Conservation (phyloP, 768 basidiomycete species). For the Ephemerocybe angulata region DNA sequence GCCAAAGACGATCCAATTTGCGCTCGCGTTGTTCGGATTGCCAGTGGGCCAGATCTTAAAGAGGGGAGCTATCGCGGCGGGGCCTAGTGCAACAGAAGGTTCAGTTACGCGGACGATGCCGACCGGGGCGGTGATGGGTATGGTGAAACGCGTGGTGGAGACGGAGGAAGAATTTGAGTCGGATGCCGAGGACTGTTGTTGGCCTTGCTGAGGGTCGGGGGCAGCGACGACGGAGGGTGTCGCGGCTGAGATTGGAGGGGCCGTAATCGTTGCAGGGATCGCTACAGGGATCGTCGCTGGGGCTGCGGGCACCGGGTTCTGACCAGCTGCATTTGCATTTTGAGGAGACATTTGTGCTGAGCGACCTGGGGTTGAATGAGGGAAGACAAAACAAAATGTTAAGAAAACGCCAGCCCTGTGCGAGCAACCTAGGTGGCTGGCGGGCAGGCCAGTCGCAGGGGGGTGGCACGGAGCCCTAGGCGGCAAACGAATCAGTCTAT, state of each 20-base stretch:
- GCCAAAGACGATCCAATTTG: constrained; percentile 64
- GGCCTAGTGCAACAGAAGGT: constrained; percentile 58
- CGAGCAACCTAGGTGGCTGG: too few relatives aligned
- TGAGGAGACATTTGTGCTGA: background rate
- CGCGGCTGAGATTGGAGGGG: too few relatives aligned
- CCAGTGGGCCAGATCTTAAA: constrained; percentile 74
- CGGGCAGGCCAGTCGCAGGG: too few relatives aligned
- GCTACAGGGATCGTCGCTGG: too few relatives aligned
- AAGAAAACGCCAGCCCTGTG: too few relatives aligned
- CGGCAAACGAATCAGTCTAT: too few relatives aligned
- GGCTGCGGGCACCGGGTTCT: too few relatives aligned
- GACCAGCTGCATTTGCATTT: too few relatives aligned
- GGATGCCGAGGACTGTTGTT: background rate
- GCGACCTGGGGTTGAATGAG: background rate
- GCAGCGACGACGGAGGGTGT: too few relatives aligned
- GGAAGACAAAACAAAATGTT: too few relatives aligned
- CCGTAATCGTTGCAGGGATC: too few relatives aligned
- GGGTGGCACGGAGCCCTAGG: too few relatives aligned
- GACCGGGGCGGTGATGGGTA: constrained; percentile 9
- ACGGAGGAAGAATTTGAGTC: background rate
- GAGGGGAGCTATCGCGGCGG: constrained; percentile 41
- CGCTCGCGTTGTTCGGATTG: constrained; percentile 6
- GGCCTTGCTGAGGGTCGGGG: background rate
- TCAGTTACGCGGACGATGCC: constrained; percentile 64
- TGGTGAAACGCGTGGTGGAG: background rate